Conservation (phyloP, 257 asterid species). For the Ligustrum vulgare region DNA sequence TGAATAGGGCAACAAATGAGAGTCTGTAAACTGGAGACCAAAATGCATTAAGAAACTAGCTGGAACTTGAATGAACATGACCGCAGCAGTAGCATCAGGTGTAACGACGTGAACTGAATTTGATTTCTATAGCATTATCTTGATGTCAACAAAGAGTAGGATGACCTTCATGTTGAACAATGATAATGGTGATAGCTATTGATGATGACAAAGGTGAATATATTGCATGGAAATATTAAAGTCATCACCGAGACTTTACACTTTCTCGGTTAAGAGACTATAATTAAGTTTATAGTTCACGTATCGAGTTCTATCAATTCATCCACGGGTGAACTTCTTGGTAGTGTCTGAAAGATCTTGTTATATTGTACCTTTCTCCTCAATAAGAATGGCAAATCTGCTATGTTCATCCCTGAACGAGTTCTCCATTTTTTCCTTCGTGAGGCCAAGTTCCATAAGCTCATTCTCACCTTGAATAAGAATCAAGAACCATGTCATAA, state of each 20-base stretch:
- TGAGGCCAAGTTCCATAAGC: constrained; percentile 59
- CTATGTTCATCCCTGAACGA: constrained; percentile 54
- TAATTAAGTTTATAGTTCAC: background rate
- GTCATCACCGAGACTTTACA: background rate
- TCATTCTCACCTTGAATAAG: constrained; percentile 70
- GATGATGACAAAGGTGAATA: constrained; percentile 1
- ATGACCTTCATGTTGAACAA: background rate
- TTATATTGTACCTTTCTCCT: constrained; percentile 65
- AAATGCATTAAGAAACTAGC: constrained; percentile 3
- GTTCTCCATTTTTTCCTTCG: constrained; percentile 63
- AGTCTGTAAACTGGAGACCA: background rate
- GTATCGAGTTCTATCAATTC: background rate
- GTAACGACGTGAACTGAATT: background rate
- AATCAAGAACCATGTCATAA: constrained; percentile 27
- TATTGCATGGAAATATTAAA: background rate
- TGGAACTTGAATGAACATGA: constrained; percentile 18
- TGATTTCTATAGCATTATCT: background rate
- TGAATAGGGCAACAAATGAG: background rate
- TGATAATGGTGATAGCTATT: background rate
- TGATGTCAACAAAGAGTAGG: background rate
- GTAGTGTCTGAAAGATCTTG: constrained; percentile 11
- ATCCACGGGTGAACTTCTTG: background rate
- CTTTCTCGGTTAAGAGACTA: background rate
- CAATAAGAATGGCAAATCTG: constrained; percentile 47
- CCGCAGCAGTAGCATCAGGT: background rate